These are phyloP conservation scores for Hyphopichia wangnamkhiaoensis DNA, from an alignment of 1,139 yeast genomes.

Conservation along the genomic window DNA sequence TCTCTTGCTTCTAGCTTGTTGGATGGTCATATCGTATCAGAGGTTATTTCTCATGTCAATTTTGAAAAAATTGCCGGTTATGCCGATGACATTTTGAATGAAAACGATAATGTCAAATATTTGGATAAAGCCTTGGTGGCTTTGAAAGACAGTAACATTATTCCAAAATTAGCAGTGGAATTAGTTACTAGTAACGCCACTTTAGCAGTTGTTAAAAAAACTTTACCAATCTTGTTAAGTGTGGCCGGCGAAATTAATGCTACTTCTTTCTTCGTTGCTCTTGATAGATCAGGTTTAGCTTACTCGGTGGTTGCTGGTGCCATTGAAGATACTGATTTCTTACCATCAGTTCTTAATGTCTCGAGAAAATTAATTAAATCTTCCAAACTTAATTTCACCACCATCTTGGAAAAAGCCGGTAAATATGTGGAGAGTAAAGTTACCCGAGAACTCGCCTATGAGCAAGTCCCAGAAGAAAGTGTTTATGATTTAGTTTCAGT, in stretches of 20 bases:
- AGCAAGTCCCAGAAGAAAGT: constrained; percentile 6
- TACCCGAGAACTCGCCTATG: constrained; percentile 3
- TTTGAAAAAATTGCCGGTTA: constrained; percentile 35
- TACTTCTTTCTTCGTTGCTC: constrained; percentile 33
- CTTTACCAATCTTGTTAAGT: constrained; percentile 19
- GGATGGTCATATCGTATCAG: constrained; percentile 19
- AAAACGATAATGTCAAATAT: constrained; percentile 21
- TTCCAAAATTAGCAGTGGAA: constrained; percentile 27
- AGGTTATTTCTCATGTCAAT: constrained; percentile 20
- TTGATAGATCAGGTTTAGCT: constrained; percentile 36
- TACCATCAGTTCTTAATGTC: constrained; percentile 28
- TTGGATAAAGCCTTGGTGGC: constrained; percentile 28
- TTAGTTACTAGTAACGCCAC: constrained; percentile 28
- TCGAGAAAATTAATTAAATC: constrained; percentile 21
- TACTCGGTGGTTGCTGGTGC: constrained; percentile 29
- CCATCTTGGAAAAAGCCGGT: constrained; percentile 21
- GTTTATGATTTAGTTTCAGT: constrained; percentile 11
- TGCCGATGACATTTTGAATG: constrained; percentile 27
- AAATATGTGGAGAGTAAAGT: constrained; percentile 10
- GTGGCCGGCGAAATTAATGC: constrained; percentile 22
- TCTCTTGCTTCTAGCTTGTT: constrained; percentile 11
- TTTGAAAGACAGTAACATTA: constrained; percentile 24
- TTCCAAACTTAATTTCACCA: constrained; percentile 19
- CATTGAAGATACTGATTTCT: constrained; percentile 26
- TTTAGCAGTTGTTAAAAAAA: constrained; percentile 18